Evolutionary conservation across 2,329 filamentous ascomycete species (phyloP).

Genomic region (Coccinonectria pachysandricola): DNA sequence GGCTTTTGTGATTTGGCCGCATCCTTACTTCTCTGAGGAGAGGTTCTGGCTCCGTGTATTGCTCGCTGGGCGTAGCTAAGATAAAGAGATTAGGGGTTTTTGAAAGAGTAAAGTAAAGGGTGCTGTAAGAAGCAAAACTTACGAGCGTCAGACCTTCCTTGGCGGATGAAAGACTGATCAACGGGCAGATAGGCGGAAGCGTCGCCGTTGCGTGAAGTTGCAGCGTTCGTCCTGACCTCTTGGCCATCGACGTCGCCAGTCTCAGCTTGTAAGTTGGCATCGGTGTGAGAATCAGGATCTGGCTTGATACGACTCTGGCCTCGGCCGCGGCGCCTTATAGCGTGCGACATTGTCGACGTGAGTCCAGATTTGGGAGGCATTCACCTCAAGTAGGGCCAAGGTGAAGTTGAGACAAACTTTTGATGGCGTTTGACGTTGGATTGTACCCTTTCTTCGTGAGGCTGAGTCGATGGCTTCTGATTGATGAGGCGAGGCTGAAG

Average conservation of each 20-base stretch:
- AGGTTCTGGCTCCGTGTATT: conserved; percentile 25
- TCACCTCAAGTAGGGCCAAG: no score
- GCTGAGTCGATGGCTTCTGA: not conserved
- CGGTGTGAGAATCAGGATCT: conserved; percentile 14
- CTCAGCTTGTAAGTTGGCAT: conserved; percentile 6
- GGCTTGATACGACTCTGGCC: no score
- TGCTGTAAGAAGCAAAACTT: conserved; percentile 11
- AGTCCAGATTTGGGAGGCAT: conserved; percentile 10
- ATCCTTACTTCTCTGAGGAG: conserved; percentile 28
- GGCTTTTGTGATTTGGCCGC: conserved; percentile 11
- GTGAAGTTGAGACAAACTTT: no score
- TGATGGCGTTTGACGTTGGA: no score
- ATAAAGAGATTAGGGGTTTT: conserved; percentile 4
- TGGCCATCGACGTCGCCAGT: conserved; percentile 7
- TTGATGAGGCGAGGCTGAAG: no score
- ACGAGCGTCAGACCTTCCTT: conserved; percentile 30
- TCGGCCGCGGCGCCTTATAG: conserved; percentile 14
- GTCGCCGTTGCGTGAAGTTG: conserved; percentile 11
- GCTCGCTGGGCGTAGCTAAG: conserved; percentile 29
- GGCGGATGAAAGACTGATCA: conserved; percentile 16
- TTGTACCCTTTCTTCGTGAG: no score
- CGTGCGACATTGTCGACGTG: conserved; percentile 11
- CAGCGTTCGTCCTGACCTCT: conserved; percentile 6
- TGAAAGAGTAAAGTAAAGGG: not conserved
- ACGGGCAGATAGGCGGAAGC: conserved; percentile 6